Evolutionary conservation across 1,139 yeast species (phyloP), one percentile per base, ranked within the genome.

Genomic region (Debaryomycetaceae sp.): DNA sequence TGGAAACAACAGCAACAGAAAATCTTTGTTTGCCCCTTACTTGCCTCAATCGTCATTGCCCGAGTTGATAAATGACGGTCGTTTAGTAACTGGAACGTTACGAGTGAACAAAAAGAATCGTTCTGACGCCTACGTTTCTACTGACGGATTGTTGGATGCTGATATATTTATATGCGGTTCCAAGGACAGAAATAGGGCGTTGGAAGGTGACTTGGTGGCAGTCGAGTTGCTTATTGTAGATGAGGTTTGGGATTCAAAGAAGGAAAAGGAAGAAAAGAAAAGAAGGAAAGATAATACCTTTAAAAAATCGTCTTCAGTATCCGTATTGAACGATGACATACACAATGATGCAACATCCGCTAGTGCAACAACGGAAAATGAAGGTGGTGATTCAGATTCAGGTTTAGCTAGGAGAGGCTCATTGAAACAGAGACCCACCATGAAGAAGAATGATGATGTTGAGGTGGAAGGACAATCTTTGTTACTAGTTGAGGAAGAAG

Each of bases 111-210:
- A 90, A 63, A 93, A 93, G 68, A 93, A 93, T 64, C 80, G 99
- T 57, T 88, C 97, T 0, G 99, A 93, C 66, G 99, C 99, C 1
- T 93, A 95, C 66, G 98, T 93, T 14, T 85, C 97, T 5, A 93
- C 98, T 0, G 97, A 91, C 61, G 97, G 97, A 2, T 77, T 91
- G 38, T 75, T 93, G 51, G 99, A 93, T 66, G 96, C 98, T 0
- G 99, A 93, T 65, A 89, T 93, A 50, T 93, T 90, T 62, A 93
- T 93, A 53, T 95, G 98, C 71, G 99, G 99, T 9, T 91, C 98
- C n/a, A 93, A 93, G 64, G 99, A 93, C 66, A 87, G 99, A 63
- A 93, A 93, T 66, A 83, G 99, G 62, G 98, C 99, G 8, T 73
- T 93, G 44, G 99, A 93, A 67, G 97, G 98, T 44, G 99, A 93